phyloP scores from a whole-genome alignment of 176 grass and related monocot species.

The Alloteropsis semialata region DNA sequence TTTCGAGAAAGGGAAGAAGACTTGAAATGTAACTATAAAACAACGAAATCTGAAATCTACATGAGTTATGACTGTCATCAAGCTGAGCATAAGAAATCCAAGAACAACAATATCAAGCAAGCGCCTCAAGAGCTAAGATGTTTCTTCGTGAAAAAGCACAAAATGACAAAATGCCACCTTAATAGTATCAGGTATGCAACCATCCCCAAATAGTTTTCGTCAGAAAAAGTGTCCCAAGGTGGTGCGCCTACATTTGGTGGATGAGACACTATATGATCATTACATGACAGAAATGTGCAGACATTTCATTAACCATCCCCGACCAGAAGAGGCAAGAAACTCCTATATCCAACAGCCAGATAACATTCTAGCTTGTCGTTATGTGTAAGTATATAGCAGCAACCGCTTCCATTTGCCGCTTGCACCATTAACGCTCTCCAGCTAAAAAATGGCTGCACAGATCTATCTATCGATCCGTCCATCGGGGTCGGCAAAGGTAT shows the following conservation, averaged over 20 bases:
- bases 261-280: not conserved
- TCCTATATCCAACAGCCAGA: conserved; percentile 3
- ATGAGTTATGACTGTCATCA: not conserved
- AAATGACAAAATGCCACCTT: not conserved
- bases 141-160: not conserved
- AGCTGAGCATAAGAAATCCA: not conserved
- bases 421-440: not conserved
- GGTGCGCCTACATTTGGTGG: conserved; percentile 2
- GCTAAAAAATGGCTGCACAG: not conserved
- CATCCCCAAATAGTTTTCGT: not conserved
- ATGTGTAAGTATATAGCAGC: too few species aligned
- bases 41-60: not conserved
- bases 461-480: not conserved
- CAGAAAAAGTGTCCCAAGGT: not conserved
- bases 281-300: not conserved
- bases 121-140: not conserved
- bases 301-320: conserved; percentile 11
- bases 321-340: not conserved
- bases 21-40: not conserved
- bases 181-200: not conserved
- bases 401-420: not conserved
- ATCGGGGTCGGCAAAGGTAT: not conserved
- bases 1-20: not conserved
- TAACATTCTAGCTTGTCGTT: too few species aligned
- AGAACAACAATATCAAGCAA: not conserved